A percentile compares a stretch with the other conserved stretches of the same genome.
Evolutionary conservation across 257 asterid genomes (phyloP).

Genomic region (Vinca minor): DNA sequence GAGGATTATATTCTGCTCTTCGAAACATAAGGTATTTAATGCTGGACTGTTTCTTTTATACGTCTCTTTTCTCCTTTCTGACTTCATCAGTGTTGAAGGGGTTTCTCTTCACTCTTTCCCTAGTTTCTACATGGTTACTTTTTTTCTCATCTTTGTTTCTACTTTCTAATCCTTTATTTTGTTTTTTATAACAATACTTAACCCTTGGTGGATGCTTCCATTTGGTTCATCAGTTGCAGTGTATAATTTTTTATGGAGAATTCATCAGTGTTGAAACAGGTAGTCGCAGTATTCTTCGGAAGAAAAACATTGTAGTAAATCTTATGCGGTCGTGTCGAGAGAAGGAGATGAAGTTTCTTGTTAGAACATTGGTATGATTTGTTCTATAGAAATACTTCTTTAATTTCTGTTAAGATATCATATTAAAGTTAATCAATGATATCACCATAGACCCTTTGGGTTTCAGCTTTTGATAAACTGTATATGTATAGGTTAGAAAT

Average conservation of each 20-base stretch:
- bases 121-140: not conserved
- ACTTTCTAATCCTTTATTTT: not conserved
- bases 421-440: not conserved
- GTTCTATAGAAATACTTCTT: not conserved
- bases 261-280: conserved; percentile 88
- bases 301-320: conserved; percentile 68
- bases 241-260: conserved; percentile 27
- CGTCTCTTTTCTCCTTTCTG: not conserved
- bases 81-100: not conserved
- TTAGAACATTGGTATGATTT: conserved; percentile 72
- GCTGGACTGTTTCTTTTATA: not conserved
- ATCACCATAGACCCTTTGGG: not conserved
- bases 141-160: conserved; percentile 2
- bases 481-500: conserved; percentile 58
- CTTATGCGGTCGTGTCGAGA: conserved; percentile 92
- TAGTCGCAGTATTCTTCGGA: conserved; percentile 64
- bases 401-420: not conserved
- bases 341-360: conserved; percentile 83
- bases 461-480: not conserved
- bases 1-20: conserved; percentile 58
- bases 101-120: not conserved
- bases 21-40: conserved; percentile 64
- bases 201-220: not conserved
- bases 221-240: not conserved
- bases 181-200: conserved; percentile 1